Conservation (phyloP, 352 stramenopile species). For the Stramenopiles sp. region DNA sequence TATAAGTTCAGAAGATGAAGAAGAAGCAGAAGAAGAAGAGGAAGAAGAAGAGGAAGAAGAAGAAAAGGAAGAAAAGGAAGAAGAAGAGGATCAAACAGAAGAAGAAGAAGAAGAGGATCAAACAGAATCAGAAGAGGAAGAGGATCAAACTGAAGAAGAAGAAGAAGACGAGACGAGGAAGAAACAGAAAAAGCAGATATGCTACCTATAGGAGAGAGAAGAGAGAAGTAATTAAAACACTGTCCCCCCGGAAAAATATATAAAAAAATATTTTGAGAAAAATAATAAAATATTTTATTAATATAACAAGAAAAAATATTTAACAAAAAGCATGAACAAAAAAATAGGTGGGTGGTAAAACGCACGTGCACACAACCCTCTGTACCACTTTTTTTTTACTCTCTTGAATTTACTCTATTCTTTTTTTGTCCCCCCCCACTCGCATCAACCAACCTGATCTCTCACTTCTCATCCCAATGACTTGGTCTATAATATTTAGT, state of each 20-base stretch:
- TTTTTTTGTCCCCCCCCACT: neutral
- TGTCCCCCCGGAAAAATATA: too few relatives aligned
- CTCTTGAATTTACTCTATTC: neutral
- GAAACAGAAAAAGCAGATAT: neutral
- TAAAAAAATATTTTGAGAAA: neutral
- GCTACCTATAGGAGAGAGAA: neutral
- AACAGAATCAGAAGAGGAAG: neutral
- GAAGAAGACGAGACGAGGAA: neutral
- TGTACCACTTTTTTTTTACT: neutral
- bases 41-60: neutral
- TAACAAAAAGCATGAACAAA: neutral
- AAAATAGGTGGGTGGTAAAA: neutral
- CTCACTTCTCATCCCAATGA: neutral
- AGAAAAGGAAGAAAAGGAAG: neutral
- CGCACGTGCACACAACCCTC: neutral
- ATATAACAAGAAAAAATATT: neutral
- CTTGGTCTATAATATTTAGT: neutral
- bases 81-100: neutral
- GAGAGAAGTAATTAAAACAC: neutral
- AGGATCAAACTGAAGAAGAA: neutral
- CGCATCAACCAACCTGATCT: neutral
- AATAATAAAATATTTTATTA: neutral
- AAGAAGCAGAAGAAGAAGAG: neutral
- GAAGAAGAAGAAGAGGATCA: neutral
- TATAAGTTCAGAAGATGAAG: neutral